These are phyloP conservation scores for Metarhizium rileyi DNA, from an alignment of 2,329 filamentous ascomycete genomes.

Conservation along the genomic window DNA sequence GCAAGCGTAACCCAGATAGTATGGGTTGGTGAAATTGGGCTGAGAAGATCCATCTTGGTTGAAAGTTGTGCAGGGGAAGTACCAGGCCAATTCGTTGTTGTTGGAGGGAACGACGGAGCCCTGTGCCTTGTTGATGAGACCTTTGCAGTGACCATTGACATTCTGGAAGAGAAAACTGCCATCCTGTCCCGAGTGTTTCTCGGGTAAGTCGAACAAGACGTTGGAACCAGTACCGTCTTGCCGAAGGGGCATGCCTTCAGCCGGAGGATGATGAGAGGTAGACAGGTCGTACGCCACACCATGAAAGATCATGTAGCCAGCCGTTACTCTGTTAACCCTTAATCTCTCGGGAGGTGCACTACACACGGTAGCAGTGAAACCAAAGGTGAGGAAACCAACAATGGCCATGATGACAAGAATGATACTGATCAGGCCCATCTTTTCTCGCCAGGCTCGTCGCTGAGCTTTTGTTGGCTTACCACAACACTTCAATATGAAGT, in stretches of 20 bases:
- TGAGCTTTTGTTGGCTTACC: constrained; percentile 79
- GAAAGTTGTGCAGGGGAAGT: constrained; percentile 86
- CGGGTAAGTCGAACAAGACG: constrained; percentile 75
- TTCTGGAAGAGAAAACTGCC: constrained; percentile 98
- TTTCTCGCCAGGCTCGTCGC: constrained; percentile 90
- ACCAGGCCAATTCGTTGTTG: constrained; percentile 76
- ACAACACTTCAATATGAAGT: constrained; percentile 74
- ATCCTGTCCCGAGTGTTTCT: constrained; percentile 78
- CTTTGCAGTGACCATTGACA: constrained; percentile 95
- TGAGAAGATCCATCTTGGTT: constrained; percentile 84
- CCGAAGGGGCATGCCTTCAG: constrained; percentile 60
- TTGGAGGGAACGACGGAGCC: constrained; percentile 75
- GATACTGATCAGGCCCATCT: constrained; percentile 92
- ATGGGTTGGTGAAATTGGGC: constrained; percentile 63
- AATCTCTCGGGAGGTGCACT: constrained; percentile 61
- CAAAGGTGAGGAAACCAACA: constrained; percentile 93
- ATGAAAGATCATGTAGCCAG: constrained; percentile 92
- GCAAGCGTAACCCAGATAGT: constrained; percentile 80
- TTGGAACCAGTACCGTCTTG: constrained; percentile 51
- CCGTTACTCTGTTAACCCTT: constrained; percentile 69
- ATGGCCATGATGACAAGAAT: constrained; percentile 80
- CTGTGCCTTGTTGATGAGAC: constrained; percentile 62
- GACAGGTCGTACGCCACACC: constrained; percentile 81
- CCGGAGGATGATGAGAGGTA: constrained; percentile 66
- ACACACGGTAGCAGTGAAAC: constrained; percentile 86